Conservation (phyloP, 768 basidiomycete species). For the Kwoniella shandongensis region DNA sequence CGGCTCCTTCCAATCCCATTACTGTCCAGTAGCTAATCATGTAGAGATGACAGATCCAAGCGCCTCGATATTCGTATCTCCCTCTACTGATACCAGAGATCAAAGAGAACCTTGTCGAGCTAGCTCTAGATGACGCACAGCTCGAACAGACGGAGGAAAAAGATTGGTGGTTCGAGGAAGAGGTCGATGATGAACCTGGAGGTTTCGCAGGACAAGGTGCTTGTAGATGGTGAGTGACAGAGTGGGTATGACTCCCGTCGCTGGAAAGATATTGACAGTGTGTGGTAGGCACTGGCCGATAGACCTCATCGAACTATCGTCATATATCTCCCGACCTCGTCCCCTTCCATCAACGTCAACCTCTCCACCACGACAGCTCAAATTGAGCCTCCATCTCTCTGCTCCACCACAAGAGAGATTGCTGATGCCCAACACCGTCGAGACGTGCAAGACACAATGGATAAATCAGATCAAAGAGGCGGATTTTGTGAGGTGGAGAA, state of each 20-base stretch:
- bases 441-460: conserved; percentile 87
- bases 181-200: conserved; percentile 20
- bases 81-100: conserved; percentile 87
- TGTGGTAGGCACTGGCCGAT: conserved; percentile 90
- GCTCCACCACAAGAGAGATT: conserved; percentile 85
- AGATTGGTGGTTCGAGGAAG: conserved; percentile 95
- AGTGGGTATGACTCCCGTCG: too few species aligned
- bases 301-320: conserved; percentile 80
- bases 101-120: conserved; percentile 80
- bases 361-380: conserved; percentile 55
- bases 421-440: conserved; percentile 72
- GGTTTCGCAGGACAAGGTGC: conserved; percentile 40
- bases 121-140: conserved; percentile 84
- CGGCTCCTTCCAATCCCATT: not conserved
- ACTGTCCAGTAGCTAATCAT: not conserved
- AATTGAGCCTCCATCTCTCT: conserved; percentile 80
- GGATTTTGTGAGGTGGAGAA: conserved; percentile 95
- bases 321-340: conserved; percentile 30
- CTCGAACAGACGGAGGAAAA: conserved; percentile 75
- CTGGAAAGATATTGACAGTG: not conserved
- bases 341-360: conserved; percentile 54
- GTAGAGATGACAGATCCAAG: conserved; percentile 56
- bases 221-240: conserved; percentile 74
- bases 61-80: conserved; percentile 88
- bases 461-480: conserved; percentile 97